phyloP scores from a whole-genome alignment of 2,329 filamentous ascomycete genomes.

The Boeremia lycopersici region DNA sequence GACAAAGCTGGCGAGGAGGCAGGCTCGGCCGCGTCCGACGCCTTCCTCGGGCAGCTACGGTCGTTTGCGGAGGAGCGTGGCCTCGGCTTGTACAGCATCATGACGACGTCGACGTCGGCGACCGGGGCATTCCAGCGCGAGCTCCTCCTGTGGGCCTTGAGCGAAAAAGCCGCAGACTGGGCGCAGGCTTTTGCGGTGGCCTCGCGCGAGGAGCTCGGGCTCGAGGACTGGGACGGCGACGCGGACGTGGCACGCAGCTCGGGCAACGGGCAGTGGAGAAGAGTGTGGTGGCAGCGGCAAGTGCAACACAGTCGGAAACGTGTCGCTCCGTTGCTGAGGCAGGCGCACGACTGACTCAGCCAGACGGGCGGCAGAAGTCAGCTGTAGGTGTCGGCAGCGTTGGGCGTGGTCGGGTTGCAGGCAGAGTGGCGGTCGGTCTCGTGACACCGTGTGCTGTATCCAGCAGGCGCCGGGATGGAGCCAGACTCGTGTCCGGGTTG shows the following conservation, averaged over 20 bases:
- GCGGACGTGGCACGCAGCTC: conserved; percentile 51
- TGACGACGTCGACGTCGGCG: conserved; percentile 67
- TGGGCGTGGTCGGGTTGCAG: conserved; percentile 1
- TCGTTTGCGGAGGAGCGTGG: conserved; percentile 62
- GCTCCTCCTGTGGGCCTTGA: conserved; percentile 69
- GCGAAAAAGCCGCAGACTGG: conserved; percentile 56
- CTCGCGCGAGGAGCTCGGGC: conserved; percentile 57
- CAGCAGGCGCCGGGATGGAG: not conserved
- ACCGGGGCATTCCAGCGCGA: conserved; percentile 67
- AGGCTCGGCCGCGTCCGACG: conserved; percentile 31
- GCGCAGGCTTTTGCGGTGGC: conserved; percentile 61
- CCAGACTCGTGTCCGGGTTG: not conserved
- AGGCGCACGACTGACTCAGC: conserved; percentile 42
- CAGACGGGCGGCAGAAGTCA: not conserved
- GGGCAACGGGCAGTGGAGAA: conserved; percentile 54
- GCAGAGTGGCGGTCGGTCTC: not conserved
- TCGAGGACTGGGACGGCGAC: conserved; percentile 61
- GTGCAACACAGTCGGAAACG: conserved; percentile 66
- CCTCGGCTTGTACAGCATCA: conserved; percentile 69
- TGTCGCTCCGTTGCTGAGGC: conserved; percentile 64
- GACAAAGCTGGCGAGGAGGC: conserved; percentile 56
- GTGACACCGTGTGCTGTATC: conserved; percentile 3
- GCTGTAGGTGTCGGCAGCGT: not conserved
- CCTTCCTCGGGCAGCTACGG: conserved; percentile 58
- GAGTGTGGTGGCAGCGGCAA: conserved; percentile 70